Evolutionary conservation across 2,329 filamentous ascomycete species (phyloP).

Genomic region (Dactylellina parvicollis): DNA sequence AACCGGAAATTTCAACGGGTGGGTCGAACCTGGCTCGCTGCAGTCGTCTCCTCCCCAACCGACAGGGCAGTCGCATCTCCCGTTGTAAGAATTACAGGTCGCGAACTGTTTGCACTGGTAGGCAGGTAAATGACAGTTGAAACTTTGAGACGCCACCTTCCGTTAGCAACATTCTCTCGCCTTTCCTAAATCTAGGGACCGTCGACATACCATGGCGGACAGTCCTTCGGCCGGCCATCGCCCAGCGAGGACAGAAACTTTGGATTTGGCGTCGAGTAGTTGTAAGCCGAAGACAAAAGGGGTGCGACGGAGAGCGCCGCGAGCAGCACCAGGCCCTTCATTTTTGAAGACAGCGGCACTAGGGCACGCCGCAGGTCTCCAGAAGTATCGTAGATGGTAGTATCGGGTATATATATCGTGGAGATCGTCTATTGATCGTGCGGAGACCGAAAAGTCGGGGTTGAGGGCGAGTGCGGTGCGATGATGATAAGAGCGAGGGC

Average conservation of each 20-base stretch:
- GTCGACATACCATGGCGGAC: slow-evolving; percentile 76
- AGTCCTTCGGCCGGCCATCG: slow-evolving; percentile 68
- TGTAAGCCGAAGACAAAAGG: slow-evolving; percentile 59
- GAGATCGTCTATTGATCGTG: slow-evolving; percentile 25
- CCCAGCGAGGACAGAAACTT: slow-evolving; percentile 74
- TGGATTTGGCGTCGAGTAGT: slow-evolving; percentile 71
- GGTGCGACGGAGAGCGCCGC: slow-evolving; percentile 56
- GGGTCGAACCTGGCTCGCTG: slow-evolving; percentile 74
- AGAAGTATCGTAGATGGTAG: neutral
- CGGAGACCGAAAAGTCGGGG: neutral
- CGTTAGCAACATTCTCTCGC: neutral
- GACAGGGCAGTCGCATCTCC: slow-evolving; percentile 89
- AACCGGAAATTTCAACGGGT: neutral
- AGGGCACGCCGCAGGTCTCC: slow-evolving; percentile 26
- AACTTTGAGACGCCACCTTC: slow-evolving; percentile 71
- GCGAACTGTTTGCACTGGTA: slow-evolving; percentile 93
- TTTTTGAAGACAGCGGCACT: slow-evolving; percentile 62
- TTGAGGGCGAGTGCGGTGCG: neutral
- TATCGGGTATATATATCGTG: slow-evolving; percentile 23
- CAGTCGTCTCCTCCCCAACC: slow-evolving; percentile 97
- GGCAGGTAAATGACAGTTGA: slow-evolving; percentile 95
- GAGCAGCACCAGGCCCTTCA: slow-evolving; percentile 68
- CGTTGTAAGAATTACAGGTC: slow-evolving; percentile 85
- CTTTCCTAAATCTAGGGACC: neutral
- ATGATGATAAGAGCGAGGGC: neutral